These are phyloP conservation scores for Skeletonema grethae DNA, from an alignment of 108 stramenopile species.

Conservation along the genomic window DNA sequence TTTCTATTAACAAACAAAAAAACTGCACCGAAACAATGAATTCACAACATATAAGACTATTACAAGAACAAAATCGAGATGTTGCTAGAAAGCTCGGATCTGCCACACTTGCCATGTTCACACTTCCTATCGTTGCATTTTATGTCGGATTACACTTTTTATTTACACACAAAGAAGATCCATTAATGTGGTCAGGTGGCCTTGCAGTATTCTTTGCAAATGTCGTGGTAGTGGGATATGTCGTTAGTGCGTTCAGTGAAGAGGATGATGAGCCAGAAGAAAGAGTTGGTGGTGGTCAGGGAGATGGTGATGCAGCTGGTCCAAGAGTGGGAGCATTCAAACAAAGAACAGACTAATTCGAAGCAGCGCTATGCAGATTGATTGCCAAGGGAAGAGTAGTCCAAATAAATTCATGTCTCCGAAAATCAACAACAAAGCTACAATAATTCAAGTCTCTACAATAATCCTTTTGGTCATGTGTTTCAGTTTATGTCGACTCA, in stretches of 20 bases:
- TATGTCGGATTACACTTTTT: conserved; percentile 41
- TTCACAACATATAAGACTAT: conserved; percentile 9
- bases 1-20: neutral
- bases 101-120: conserved; percentile 48
- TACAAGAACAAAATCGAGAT: conserved; percentile 48
- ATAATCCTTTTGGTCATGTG: neutral
- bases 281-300: conserved; percentile 5
- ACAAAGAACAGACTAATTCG: conserved; percentile 39
- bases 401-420: neutral
- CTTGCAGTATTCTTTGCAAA: conserved; percentile 42
- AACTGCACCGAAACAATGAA: neutral
- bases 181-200: conserved; percentile 46
- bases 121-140: conserved; percentile 41
- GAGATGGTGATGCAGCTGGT: conserved; percentile 32
- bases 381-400: neutral
- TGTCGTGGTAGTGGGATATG: conserved; percentile 53
- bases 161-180: conserved; percentile 46
- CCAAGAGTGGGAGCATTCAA: conserved; percentile 51
- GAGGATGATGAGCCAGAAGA: conserved; percentile 27
- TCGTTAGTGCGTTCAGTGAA: conserved; percentile 44
- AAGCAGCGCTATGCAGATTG: neutral
- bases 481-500: neutral
- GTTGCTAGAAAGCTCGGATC: conserved; percentile 43
- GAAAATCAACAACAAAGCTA: neutral
- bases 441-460: neutral